Evolutionary conservation across 176 grass and related monocot species (phyloP), one percentile per base, ranked within the genome.

Genomic region (Secale cereale): DNA sequence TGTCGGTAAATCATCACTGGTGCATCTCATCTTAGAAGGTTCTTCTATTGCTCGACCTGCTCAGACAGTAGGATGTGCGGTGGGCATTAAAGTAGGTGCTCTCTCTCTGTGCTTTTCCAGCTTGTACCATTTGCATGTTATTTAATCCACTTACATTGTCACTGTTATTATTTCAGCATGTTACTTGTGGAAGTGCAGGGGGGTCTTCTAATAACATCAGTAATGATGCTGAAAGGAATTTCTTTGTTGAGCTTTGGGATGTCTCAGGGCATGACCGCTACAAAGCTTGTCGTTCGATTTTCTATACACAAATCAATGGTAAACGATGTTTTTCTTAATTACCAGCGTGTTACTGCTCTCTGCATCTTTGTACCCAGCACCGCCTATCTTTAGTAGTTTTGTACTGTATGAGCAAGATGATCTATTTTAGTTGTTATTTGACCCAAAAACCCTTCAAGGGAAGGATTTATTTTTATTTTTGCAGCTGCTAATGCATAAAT

Each of bases 221-320:
- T 69, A 78, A 26, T 40, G 93, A 96, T 59, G 64, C 88, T 86
- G 91, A 96, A 64, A 94, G 90, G 70, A 91, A 99, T 75, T 91
- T 96, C 59, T 99, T 96, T 91, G 90, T 99, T 87, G 91, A 99
- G 82, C 89, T 99, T 69, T 99, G 91, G 93, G 97, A 99, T 96
- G 74, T 96, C 57, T 94, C 91, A 50, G 97, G 97, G 56, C 93
- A 99, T 74, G 97, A 94, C 63, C 92, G 93, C 40, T 99, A 99
- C 62, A 95, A 95, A 81, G 78, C 91, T 25, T 99, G 90, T 16
- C 89, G 97, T 74, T 91, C 97, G 2, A 83, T 99, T 87, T 99
- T 99, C 77, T 99, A 96, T 84, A 71, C 86, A 36, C 93, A 99
- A 62, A 92, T 99, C 62, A 99, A 96, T 57, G 97, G 96, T 94